Conservation (phyloP, 805 yeast genomes). For the Candida sonorensis region DNA sequence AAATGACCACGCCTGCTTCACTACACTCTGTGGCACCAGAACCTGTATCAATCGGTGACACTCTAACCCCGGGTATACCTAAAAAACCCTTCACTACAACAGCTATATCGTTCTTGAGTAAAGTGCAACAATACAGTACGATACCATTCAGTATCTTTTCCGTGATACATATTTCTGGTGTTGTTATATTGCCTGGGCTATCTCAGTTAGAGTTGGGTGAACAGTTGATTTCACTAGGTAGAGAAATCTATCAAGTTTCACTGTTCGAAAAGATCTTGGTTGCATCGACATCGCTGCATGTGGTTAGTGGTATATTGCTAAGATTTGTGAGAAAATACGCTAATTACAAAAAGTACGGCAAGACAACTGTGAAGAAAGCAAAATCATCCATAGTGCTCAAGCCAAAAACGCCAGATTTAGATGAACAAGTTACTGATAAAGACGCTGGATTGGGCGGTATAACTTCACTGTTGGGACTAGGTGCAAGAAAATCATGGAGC, state of each 20-base stretch:
- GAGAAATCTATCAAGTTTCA: slow-evolving; percentile 55
- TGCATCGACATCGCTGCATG: slow-evolving; percentile 42
- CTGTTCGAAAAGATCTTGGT: slow-evolving; percentile 43
- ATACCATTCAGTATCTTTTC: slow-evolving; percentile 50
- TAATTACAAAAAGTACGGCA: slow-evolving; percentile 22
- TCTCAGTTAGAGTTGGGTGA: slow-evolving; percentile 38
- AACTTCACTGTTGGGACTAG: slow-evolving; percentile 47
- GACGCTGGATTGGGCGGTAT: slow-evolving; percentile 61
- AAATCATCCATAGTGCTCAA: slow-evolving; percentile 2
- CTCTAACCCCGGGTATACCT: slow-evolving; percentile 12
- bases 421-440: slow-evolving; percentile 23
- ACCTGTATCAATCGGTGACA: slow-evolving; percentile 12
- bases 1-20: too few relatives aligned
- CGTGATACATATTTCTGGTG: slow-evolving; percentile 50
- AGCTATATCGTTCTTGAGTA: slow-evolving; percentile 13
- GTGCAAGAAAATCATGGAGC: slow-evolving; percentile 40
- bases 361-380: slow-evolving; percentile 4
- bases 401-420: slow-evolving; percentile 5
- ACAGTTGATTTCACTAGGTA: slow-evolving; percentile 50
- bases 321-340: slow-evolving; percentile 32
- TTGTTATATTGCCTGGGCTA: slow-evolving; percentile 44
- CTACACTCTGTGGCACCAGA: slow-evolving; percentile 14
- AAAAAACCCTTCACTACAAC: slow-evolving; percentile 4
- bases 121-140: slow-evolving; percentile 54
- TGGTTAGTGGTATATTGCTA: slow-evolving; percentile 43